Percentiles rank a stretch among this genome's conserved stretches.
phyloP scores from a whole-genome alignment of 2,329 filamentous ascomycete genomes.

The Diaporthe amygdali region DNA sequence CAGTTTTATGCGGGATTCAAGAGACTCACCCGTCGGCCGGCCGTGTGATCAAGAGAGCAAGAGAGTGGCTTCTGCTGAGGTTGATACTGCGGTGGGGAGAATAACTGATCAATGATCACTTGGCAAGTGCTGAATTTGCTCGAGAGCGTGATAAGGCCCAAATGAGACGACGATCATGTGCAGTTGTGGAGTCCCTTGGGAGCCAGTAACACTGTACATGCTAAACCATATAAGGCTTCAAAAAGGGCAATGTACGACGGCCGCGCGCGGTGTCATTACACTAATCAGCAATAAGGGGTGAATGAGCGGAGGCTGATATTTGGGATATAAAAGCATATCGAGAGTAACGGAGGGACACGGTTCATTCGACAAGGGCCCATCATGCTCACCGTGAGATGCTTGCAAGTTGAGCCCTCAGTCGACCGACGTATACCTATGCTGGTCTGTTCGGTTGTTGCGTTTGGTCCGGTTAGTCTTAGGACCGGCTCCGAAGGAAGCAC shows the following conservation, averaged over 20 bases:
- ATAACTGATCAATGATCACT: background rate
- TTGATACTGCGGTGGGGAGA: background rate
- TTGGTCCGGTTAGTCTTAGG: background rate
- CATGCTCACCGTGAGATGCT: background rate
- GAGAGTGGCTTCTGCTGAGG: background rate
- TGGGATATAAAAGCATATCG: background rate
- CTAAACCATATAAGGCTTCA: background rate
- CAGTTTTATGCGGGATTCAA: background rate
- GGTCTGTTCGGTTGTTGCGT: background rate
- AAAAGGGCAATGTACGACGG: conserved; percentile 1
- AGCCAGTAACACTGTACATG: conserved; percentile 9
- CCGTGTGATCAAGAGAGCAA: background rate
- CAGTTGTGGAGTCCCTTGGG: background rate
- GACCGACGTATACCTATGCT: background rate
- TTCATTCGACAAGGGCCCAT: background rate
- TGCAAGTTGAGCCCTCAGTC: background rate
- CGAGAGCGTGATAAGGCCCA: conserved; percentile 5
- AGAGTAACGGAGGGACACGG: background rate
- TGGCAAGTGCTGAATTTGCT: conserved; percentile 13
- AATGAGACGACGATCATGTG: conserved; percentile 13
- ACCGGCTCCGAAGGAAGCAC: conserved; percentile 4
- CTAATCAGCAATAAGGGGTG: background rate
- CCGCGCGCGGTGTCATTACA: conserved; percentile 12
- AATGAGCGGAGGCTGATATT: background rate
- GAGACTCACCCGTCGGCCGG: background rate